A percentile compares a stretch with the other conserved stretches of the same genome.
These are phyloP conservation scores for Beta corolliflora DNA, from an alignment of 179 eudicot genomes.

Conservation along the genomic window DNA sequence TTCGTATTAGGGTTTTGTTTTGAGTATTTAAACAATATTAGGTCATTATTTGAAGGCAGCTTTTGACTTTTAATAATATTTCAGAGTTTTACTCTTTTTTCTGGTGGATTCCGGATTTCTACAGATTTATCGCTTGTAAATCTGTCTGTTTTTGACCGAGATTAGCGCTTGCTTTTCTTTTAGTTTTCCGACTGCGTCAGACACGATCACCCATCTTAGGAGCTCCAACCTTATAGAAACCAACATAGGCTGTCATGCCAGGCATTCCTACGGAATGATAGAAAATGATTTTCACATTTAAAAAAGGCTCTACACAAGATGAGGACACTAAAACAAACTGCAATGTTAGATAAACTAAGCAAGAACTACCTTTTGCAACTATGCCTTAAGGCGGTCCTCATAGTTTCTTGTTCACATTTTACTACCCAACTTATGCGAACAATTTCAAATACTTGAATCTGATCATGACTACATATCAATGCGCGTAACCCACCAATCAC, in stretches of 20 bases:
- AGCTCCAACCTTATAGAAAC: conserved; percentile 47
- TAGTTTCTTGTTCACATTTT: not conserved
- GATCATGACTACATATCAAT: not conserved
- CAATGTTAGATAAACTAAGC: not conserved
- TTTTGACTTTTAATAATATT: too few species aligned
- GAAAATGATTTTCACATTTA: not conserved
- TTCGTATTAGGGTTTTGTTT: too few species aligned
- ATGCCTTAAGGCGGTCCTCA: not conserved
- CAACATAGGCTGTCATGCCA: conserved; percentile 58
- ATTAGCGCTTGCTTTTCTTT: too few species aligned
- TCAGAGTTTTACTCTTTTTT: too few species aligned
- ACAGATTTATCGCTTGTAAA: too few species aligned
- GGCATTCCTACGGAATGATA: conserved; percentile 40
- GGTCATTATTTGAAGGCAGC: too few species aligned
- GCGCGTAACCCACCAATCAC: not conserved
- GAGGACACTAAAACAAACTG: too few species aligned
- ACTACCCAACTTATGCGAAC: not conserved
- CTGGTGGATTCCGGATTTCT: too few species aligned
- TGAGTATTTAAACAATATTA: too few species aligned
- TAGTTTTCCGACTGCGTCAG: too few species aligned
- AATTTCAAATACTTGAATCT: not conserved
- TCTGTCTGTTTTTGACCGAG: too few species aligned
- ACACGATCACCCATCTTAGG: conserved; percentile 59
- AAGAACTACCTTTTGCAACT: not conserved
- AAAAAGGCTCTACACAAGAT: not conserved